Evolutionary conservation across 495 filamentous ascomycete species (phyloP).

Genomic region (Pseudomonodictys pantanalensis): DNA sequence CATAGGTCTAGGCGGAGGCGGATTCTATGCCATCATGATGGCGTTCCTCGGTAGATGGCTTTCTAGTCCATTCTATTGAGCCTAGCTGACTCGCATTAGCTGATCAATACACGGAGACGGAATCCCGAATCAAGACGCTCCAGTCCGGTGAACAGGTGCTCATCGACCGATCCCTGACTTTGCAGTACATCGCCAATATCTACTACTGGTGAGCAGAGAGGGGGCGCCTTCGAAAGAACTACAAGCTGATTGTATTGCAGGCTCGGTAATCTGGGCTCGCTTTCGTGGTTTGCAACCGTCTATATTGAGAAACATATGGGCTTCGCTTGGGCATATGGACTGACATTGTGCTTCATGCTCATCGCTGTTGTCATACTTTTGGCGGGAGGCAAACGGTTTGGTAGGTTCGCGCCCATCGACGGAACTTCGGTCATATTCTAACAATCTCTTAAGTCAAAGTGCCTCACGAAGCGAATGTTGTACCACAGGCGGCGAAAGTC

Average conservation of each 20-base stretch:
- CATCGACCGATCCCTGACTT: conserved; percentile 57
- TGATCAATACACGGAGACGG: conserved; percentile 55
- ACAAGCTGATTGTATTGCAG: conserved; percentile 31
- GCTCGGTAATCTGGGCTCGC: conserved; percentile 50
- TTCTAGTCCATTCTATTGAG: not conserved
- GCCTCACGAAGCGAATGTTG: conserved; percentile 45
- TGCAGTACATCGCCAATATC: conserved; percentile 62
- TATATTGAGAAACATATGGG: conserved; percentile 47
- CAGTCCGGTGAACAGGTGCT: conserved; percentile 55
- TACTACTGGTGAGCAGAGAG: conserved; percentile 55
- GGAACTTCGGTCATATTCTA: too few species aligned
- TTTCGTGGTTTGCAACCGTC: conserved; percentile 48
- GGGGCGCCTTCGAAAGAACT: not conserved
- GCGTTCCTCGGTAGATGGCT: conserved; percentile 9
- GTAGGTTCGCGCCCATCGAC: not conserved
- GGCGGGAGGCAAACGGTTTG: conserved; percentile 15
- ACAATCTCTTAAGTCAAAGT: conserved; percentile 34
- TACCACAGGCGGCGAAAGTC: conserved; percentile 44
- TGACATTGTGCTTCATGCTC: conserved; percentile 39
- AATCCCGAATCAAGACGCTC: conserved; percentile 47
- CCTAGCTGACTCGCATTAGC: conserved; percentile 38
- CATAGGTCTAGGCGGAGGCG: conserved; percentile 23
- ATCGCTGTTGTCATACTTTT: conserved; percentile 5
- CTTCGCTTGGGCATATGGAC: conserved; percentile 50
- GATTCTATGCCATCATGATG: conserved; percentile 9